Conservation (phyloP, 495 filamentous ascomycete species). For the Aspergillus haitiensis region DNA sequence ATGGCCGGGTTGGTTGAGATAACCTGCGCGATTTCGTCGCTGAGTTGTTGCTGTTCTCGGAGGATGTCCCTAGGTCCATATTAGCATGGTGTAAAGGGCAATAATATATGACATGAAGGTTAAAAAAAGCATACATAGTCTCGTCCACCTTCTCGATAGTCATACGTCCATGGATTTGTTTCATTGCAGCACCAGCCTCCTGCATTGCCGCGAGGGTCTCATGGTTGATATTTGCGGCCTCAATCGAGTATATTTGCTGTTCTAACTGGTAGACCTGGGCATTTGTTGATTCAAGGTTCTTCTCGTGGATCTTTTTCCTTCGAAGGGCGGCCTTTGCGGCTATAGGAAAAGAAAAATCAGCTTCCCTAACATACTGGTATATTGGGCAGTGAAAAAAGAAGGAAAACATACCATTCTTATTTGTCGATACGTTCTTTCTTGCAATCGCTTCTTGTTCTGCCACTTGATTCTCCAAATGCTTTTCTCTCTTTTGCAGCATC, state of each 20-base stretch:
- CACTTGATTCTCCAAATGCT: conserved; percentile 86
- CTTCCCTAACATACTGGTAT: conserved; percentile 1
- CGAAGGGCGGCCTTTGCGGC: conserved; percentile 88
- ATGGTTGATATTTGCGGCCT: conserved; percentile 97
- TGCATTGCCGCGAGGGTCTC: conserved; percentile 96
- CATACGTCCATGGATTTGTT: conserved; percentile 84
- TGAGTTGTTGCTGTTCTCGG: conserved; percentile 86
- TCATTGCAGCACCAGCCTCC: conserved; percentile 83
- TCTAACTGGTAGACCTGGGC: conserved; percentile 89
- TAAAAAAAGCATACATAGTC: conserved; percentile 70
- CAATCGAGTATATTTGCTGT: conserved; percentile 94
- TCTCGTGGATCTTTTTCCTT: conserved; percentile 91
- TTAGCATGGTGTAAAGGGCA: not conserved
- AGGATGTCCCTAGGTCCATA: conserved; percentile 72
- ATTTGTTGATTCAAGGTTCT: conserved; percentile 84
- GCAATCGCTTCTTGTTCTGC: conserved; percentile 89
- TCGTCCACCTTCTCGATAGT: conserved; percentile 91
- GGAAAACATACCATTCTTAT: conserved; percentile 69
- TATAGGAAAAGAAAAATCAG: conserved; percentile 36
- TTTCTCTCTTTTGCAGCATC: conserved; percentile 97
- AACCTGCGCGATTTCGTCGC: conserved; percentile 84
- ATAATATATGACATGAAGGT: not conserved
- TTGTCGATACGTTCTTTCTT: conserved; percentile 83
- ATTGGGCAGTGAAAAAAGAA: not conserved
- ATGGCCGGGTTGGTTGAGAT: conserved; percentile 72